Percentiles rank a stretch among this genome's conserved stretches.
phyloP scores from a whole-genome alignment of 106 monocot genomes.

The Hemerocallis citrina region DNA sequence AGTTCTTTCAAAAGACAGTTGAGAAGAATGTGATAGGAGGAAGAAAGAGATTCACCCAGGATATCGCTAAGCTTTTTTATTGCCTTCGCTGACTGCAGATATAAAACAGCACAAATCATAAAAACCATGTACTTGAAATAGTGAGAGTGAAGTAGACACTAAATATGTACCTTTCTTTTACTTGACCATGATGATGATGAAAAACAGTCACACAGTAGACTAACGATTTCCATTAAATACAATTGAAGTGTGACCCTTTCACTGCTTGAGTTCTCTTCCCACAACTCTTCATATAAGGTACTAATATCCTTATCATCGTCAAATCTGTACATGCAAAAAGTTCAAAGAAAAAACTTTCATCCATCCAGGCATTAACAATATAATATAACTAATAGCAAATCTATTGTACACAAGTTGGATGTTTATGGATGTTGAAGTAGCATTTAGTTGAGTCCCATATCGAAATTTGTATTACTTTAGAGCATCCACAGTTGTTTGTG shows the following conservation, averaged over 20 bases:
- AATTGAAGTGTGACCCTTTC: constrained; percentile 83
- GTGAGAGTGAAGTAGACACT: background rate
- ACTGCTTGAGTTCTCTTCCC: constrained; percentile 84
- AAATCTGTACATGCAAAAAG: constrained; percentile 80
- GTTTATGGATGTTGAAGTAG: too few species aligned
- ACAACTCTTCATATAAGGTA: constrained; percentile 73
- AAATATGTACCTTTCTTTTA: constrained; percentile 76
- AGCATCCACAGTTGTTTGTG: too few species aligned
- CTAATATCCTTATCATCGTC: constrained; percentile 95
- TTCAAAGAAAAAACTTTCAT: background rate
- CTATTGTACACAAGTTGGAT: too few species aligned
- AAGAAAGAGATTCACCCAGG: constrained; percentile 62
- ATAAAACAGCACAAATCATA: constrained; percentile 5
- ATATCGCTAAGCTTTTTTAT: constrained; percentile 68
- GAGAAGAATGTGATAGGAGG: constrained; percentile 49
- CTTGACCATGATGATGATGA: constrained; percentile 86
- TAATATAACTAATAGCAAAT: too few species aligned
- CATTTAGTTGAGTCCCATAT: too few species aligned
- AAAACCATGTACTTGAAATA: background rate
- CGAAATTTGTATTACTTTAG: too few species aligned
- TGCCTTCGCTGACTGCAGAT: constrained; percentile 85
- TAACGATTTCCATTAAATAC: constrained; percentile 69
- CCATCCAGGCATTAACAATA: too few species aligned
- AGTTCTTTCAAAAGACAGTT: constrained; percentile 79
- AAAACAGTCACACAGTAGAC: constrained; percentile 60